A percentile compares a stretch with the other conserved stretches of the same genome.
Evolutionary conservation across 2,329 filamentous ascomycete genomes (phyloP).

Genomic region (Fonsecaea multimorphosa): DNA sequence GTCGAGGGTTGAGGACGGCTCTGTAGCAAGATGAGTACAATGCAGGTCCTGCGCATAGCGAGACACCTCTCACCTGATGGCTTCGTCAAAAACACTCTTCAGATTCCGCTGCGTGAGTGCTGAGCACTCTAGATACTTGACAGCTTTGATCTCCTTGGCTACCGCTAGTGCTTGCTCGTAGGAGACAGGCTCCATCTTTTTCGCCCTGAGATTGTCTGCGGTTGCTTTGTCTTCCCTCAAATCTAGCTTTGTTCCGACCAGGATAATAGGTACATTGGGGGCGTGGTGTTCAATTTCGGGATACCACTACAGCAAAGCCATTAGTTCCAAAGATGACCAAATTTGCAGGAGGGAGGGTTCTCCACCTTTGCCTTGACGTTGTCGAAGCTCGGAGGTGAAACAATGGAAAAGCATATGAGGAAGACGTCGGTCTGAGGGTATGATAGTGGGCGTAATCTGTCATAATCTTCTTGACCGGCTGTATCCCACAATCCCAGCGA

Average conservation of each 20-base stretch:
- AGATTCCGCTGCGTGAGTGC: constrained; percentile 94
- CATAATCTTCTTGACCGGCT: constrained; percentile 97
- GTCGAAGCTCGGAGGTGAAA: constrained; percentile 96
- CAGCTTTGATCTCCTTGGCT: constrained; percentile 91
- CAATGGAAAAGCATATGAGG: constrained; percentile 97
- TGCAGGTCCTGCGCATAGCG: constrained; percentile 1
- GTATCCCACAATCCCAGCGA: constrained; percentile 98
- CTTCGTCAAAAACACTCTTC: constrained; percentile 98
- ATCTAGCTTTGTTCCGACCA: constrained; percentile 97
- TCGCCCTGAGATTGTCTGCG: constrained; percentile 79
- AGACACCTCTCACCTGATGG: constrained; percentile 76
- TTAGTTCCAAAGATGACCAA: constrained; percentile 10
- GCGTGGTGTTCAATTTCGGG: constrained; percentile 98
- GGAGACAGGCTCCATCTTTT: constrained; percentile 96
- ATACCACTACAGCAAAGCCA: constrained; percentile 73
- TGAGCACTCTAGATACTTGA: constrained; percentile 98
- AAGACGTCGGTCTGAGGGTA: constrained; percentile 99
- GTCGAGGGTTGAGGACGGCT: constrained; percentile 57
- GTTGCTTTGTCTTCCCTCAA: constrained; percentile 86
- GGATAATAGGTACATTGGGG: constrained; percentile 91
- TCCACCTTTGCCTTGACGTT: constrained; percentile 99
- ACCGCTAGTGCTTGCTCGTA: constrained; percentile 90
- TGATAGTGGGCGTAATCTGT: constrained; percentile 88
- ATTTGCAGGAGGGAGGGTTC: constrained; percentile 38
- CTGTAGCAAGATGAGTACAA: constrained; percentile 40